Conservation (phyloP, 768 basidiomycete species). For the Omphalotus guepiniiformis region DNA sequence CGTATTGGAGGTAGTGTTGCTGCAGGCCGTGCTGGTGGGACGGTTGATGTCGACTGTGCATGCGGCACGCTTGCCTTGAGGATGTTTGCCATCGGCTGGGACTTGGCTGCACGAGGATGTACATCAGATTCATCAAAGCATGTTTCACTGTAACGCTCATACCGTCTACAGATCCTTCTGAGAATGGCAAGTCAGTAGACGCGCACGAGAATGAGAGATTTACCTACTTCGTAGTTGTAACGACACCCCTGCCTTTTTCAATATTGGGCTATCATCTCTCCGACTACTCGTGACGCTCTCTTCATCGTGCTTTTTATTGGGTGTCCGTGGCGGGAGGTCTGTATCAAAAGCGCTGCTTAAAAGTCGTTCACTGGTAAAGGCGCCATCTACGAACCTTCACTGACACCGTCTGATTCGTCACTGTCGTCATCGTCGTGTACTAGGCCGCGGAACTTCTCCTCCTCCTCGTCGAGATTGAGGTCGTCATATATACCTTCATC, state of each 20-base stretch:
- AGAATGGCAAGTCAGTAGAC: constrained; percentile 14
- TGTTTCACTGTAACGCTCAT: constrained; percentile 18
- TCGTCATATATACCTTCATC: constrained; percentile 98
- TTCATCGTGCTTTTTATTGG: constrained; percentile 76
- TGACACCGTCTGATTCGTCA: constrained; percentile 70
- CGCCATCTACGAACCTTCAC: constrained; percentile 53
- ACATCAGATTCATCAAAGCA: constrained; percentile 7
- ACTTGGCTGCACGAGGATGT: constrained; percentile 47
- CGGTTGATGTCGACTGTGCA: constrained; percentile 29
- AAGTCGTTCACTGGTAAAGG: neutral
- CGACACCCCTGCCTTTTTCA: constrained; percentile 69
- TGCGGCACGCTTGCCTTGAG: constrained; percentile 68
- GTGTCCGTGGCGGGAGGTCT: constrained; percentile 65
- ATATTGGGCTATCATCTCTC: constrained; percentile 72
- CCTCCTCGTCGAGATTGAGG: constrained; percentile 94
- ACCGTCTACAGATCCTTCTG: constrained; percentile 75
- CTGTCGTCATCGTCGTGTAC: constrained; percentile 73
- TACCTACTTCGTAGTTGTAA: constrained; percentile 71
- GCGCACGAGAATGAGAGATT: constrained; percentile 8
- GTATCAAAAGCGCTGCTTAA: neutral
- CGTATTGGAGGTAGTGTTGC: constrained; percentile 55
- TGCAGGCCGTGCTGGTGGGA: constrained; percentile 33
- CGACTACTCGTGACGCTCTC: constrained; percentile 72
- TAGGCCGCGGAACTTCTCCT: constrained; percentile 80
- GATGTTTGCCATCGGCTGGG: constrained; percentile 72